Percentiles rank a stretch among this genome's conserved stretches.
Conservation (phyloP, 139 green algal species). For the Deuterostichococcus epilithicus region DNA sequence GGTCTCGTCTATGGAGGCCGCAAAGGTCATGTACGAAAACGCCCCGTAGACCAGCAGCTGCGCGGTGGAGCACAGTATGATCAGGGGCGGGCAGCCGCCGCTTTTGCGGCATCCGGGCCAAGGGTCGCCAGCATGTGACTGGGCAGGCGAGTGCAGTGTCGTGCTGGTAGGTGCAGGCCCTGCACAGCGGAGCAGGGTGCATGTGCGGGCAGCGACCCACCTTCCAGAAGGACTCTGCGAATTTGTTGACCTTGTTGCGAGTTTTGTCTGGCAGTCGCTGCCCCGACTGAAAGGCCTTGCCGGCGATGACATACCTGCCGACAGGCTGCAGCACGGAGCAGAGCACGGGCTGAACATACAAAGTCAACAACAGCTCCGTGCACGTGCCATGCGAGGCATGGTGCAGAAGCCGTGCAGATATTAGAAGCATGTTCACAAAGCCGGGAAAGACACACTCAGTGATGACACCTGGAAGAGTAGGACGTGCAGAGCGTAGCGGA, state of each 20-base stretch:
- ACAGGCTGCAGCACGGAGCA: not conserved
- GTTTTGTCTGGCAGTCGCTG: not conserved
- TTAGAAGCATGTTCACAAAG: no score
- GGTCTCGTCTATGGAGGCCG: constrained; percentile 22
- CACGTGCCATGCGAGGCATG: no score
- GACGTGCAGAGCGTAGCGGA: no score
- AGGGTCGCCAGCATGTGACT: not conserved
- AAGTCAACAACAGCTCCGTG: no score
- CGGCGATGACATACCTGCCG: not conserved
- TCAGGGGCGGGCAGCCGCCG: not conserved
- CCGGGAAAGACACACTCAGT: no score
- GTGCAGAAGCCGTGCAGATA: no score
- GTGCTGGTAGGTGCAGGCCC: not conserved
- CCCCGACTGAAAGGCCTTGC: not conserved
- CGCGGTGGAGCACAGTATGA: not conserved
- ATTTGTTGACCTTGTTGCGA: constrained; percentile 17
- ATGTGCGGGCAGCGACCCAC: constrained; percentile 6
- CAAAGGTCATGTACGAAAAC: constrained; percentile 19
- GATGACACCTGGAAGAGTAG: no score
- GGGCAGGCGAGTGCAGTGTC: not conserved
- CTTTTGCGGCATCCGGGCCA: not conserved
- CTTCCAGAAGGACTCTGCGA: constrained; percentile 53
- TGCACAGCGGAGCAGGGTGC: not conserved
- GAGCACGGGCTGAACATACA: no score
- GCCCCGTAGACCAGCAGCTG: constrained; percentile 29